Percentiles rank a stretch among this genome's conserved stretches.
phyloP scores from a whole-genome alignment of 352 stramenopile genomes.

The Pseudoperonospora humuli region DNA sequence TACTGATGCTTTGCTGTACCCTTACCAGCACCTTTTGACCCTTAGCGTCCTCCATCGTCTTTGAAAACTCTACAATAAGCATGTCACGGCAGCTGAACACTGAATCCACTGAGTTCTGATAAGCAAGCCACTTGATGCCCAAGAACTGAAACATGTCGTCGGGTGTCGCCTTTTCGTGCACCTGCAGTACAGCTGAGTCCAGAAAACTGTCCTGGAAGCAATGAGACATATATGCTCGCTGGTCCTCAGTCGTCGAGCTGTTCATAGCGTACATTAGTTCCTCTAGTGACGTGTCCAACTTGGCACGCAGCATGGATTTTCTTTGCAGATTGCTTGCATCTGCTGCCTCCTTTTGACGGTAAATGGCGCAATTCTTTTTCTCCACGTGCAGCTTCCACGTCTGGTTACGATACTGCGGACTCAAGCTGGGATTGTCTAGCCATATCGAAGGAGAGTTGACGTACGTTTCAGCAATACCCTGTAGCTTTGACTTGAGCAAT shows the following conservation, averaged over 20 bases:
- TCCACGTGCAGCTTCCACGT: conserved; percentile 58
- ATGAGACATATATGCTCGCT: conserved; percentile 53
- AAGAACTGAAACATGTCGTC: conserved; percentile 65
- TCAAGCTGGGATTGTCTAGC: conserved; percentile 64
- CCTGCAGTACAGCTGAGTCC: conserved; percentile 64
- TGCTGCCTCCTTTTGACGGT: conserved; percentile 47
- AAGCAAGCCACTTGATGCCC: conserved; percentile 68
- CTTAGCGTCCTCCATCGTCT: conserved; percentile 46
- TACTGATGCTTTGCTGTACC: conserved; percentile 47
- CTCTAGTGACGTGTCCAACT: conserved; percentile 63
- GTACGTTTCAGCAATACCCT: conserved; percentile 30
- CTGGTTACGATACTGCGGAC: conserved; percentile 45
- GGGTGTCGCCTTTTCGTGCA: conserved; percentile 30
- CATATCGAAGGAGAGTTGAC: conserved; percentile 42
- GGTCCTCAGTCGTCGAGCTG: conserved; percentile 48
- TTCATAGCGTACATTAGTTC: conserved; percentile 63
- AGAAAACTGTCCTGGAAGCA: conserved; percentile 68
- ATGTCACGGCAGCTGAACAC: conserved; percentile 57
- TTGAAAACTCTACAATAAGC: conserved; percentile 51
- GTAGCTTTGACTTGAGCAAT: conserved; percentile 24
- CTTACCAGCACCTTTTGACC: conserved; percentile 55
- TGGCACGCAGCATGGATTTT: conserved; percentile 48
- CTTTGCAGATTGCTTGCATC: conserved; percentile 31
- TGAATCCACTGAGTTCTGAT: conserved; percentile 63
- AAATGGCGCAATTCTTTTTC: conserved; percentile 69